Base-by-base conservation (phyloP, 768 basidiomycete species). In the Pisolithus microcarpus region DNA sequence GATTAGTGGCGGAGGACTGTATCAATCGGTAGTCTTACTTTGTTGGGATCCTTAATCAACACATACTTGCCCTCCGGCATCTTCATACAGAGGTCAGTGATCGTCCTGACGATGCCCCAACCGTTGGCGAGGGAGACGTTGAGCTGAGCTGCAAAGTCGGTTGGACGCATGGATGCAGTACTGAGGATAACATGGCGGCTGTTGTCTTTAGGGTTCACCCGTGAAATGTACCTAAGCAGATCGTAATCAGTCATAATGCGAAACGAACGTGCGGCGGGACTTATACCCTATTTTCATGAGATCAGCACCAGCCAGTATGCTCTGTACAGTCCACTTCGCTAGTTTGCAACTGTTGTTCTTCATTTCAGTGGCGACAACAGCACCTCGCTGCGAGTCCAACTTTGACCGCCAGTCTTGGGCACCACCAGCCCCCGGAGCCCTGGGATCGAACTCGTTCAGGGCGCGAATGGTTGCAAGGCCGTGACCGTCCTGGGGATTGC, bases 361-460 rank as follows among this genome's bases (percentile, higher is more conserved):
- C 96, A 98, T 98, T 76, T 99, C 96, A 23, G 91, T 94, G 34
- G 96, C 92, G 53, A 98, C 93, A 39, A 99, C 95, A 2, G 96
- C 96, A 55, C 96, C 96, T 42, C 93, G 82, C 69, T 97, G 93
- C 5, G 88, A 84, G 70, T 99, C 96, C 39, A 99, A 73, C 70
- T 95, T 95, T n/a, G 88, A 80, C 31, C 94, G 82, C 96, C 96
- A 99, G 68, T 99, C 96, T n/a, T 93, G 90, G 16, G 95, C 93
- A 45, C 93, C 92, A 24, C 93, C 95, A 1, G 89, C 84, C 21
- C 95, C 94, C 56, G 82, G 81, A 2, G 92, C 79, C 47, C 91
- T 81, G 21, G 92, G 79, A 68, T 98, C 95, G 68, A 96, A 98
- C 68, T 99, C 96, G 66, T 98, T 98, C 56, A 99, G 72, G 6